A percentile compares a stretch with the other conserved stretches of the same genome.
These are phyloP conservation scores for Populus tremula DNA, from an alignment of 345 rosid species.

Conservation along the genomic window DNA sequence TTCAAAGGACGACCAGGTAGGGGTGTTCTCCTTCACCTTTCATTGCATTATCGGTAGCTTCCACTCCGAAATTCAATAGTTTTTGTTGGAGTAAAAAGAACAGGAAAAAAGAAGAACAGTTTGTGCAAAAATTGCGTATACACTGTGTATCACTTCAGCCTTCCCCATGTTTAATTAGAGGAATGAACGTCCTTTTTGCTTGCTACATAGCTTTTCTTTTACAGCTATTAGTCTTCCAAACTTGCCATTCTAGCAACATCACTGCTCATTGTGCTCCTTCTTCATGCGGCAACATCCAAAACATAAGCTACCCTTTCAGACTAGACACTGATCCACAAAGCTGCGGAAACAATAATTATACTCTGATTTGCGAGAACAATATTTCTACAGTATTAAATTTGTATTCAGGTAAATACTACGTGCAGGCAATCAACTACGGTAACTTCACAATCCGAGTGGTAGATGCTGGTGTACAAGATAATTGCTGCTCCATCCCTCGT, in stretches of 20 bases:
- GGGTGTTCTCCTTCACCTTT: too few species aligned
- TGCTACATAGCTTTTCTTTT: background rate
- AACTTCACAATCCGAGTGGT: conserved; percentile 5
- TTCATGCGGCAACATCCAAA: conserved; percentile 27
- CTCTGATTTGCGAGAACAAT: conserved; percentile 28
- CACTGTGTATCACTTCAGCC: too few species aligned
- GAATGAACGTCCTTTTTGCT: background rate
- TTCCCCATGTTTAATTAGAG: too few species aligned
- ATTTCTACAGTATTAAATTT: conserved; percentile 8
- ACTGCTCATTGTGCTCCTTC: background rate
- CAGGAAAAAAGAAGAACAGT: too few species aligned
- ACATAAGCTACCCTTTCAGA: conserved; percentile 31
- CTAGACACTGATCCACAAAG: conserved; percentile 7
- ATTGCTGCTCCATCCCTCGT: conserved; percentile 17
- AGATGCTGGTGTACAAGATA: conserved; percentile 2
- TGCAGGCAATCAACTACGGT: conserved; percentile 15
- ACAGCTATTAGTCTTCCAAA: background rate
- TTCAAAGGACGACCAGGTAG: too few species aligned
- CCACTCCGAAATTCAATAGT: background rate
- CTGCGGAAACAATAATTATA: background rate
- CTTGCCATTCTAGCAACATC: background rate
- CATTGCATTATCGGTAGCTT: background rate
- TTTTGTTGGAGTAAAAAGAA: too few species aligned
- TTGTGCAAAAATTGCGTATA: too few species aligned
- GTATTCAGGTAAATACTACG: conserved; percentile 13